Base-by-base conservation (phyloP, 495 filamentous ascomycete genomes). In the Annulohypoxylon stygium region DNA sequence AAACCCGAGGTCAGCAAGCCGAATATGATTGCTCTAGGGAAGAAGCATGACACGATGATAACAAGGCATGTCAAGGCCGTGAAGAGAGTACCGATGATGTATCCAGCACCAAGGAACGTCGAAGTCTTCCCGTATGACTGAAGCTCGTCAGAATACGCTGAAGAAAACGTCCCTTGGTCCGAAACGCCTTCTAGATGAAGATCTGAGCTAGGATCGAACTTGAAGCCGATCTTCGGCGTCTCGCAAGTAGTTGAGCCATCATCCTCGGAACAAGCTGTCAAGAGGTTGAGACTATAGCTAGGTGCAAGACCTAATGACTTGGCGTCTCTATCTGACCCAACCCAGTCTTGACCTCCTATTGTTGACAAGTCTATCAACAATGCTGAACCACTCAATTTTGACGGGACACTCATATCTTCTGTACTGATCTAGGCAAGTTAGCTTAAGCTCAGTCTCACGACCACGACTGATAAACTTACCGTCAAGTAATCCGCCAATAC, bases 241-340 rank as follows among this genome's bases (percentile, higher is more conserved):
- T 68, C 50, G 78, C 82, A 84, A 4, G 67, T 55, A 12, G 75
- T 65, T 30, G 59, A 50, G 6, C 70, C 71, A 18, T 73, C 67
- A 51, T 69, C 48, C 16, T 71, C 70, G n/a, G 70, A 68, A 64
- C 82, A 83, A 6, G 77, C 59, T 8, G 82, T 79, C 45, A 83
- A 65, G 9, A 83, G 74, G 25, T 71, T 71, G 51, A 82, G 61
- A 37, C 73, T 78, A 66, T 79, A 81, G 20, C 48, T 72, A n/a
- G 62, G 33, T 4, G 80, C 70, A 57, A 81, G 68, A 9, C 77
- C 76, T n/a, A 83, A 69, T 5, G 70, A 74, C 2, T 73, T 18
- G 26, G 80, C 70, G 30, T 75, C 83, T 9, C 54, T 36, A 63
- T 67, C 55, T 0, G 61, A 57, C 26, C 81, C 81, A 50, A 81